Percentiles rank a stretch among this genome's conserved stretches.
phyloP scores from a whole-genome alignment of 176 grass and related monocot species.

The Metroxylon sagu region DNA sequence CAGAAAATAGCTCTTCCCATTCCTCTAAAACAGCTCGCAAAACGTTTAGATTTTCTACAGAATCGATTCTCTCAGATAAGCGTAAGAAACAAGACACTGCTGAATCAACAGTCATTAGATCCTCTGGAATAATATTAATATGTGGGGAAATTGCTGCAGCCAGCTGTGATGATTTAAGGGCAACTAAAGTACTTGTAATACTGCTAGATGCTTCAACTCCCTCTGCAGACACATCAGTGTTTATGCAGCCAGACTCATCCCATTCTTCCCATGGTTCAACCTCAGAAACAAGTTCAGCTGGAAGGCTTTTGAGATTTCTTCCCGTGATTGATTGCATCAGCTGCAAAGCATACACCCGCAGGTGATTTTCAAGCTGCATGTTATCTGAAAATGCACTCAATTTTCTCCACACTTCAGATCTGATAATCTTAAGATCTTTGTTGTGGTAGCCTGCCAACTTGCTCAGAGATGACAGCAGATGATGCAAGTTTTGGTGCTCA shows the following conservation, averaged over 20 bases:
- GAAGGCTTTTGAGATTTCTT: slow-evolving; percentile 69
- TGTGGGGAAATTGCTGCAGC: slow-evolving; percentile 41
- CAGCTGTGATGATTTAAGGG: slow-evolving; percentile 79
- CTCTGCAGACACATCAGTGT: slow-evolving; percentile 29
- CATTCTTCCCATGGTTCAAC: slow-evolving; percentile 91
- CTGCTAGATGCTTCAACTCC: slow-evolving; percentile 32
- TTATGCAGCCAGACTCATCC: slow-evolving; percentile 41
- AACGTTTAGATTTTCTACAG: slow-evolving; percentile 43
- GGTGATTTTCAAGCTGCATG: slow-evolving; percentile 55
- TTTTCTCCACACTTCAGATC: slow-evolving; percentile 63
- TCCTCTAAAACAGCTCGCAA: slow-evolving; percentile 75
- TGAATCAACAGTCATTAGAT: slow-evolving; percentile 53
- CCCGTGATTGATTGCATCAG: slow-evolving; percentile 87
- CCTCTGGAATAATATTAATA: slow-evolving; percentile 52
- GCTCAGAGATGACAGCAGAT: slow-evolving; percentile 64
- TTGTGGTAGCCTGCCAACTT: slow-evolving; percentile 37
- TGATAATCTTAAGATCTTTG: slow-evolving; percentile 53
- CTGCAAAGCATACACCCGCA: slow-evolving; percentile 66
- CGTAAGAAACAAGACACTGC: slow-evolving; percentile 83
- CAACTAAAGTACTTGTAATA: slow-evolving; percentile 71
- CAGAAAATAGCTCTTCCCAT: slow-evolving; percentile 84
- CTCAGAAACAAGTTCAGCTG: slow-evolving; percentile 59
- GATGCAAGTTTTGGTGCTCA: slow-evolving; percentile 37
- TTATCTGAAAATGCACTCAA: slow-evolving; percentile 70
- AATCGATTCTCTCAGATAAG: slow-evolving; percentile 53